phyloP scores from a whole-genome alignment of 805 yeast species.

The Ogataea parapolymorpha region DNA sequence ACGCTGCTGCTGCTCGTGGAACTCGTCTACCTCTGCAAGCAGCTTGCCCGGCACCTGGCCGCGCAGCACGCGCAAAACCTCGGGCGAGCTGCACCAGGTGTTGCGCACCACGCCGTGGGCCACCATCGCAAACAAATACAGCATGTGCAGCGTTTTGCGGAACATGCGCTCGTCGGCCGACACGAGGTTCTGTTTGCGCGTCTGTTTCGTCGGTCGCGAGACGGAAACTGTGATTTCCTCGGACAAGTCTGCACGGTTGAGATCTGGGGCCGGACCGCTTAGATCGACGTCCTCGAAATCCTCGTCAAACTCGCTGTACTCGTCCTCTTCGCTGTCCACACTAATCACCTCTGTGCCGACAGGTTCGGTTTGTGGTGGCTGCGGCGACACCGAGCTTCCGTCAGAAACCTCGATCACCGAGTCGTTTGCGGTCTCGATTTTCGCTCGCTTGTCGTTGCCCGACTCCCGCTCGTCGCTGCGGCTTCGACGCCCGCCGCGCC shows the following conservation, averaged over 20 bases:
- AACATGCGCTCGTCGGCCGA: slow-evolving; percentile 51
- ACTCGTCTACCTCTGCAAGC: slow-evolving; percentile 40
- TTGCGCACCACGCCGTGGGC: slow-evolving; percentile 69
- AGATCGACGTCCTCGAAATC: slow-evolving; percentile 38
- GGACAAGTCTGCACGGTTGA: background rate
- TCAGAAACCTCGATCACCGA: background rate
- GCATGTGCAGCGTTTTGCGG: slow-evolving; percentile 56
- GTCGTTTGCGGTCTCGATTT: background rate
- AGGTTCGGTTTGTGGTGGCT: background rate
- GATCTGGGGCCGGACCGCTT: slow-evolving; percentile 13
- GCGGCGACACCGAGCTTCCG: background rate
- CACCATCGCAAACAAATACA: slow-evolving; percentile 55
- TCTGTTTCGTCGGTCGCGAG: slow-evolving; percentile 18
- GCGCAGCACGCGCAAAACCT: slow-evolving; percentile 39
- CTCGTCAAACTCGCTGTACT: slow-evolving; percentile 20
- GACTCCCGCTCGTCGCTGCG: no score
- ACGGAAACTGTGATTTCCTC: slow-evolving; percentile 24
- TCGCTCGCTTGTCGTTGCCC: background rate
- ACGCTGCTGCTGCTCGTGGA: slow-evolving; percentile 19
- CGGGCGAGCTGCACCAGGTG: slow-evolving; percentile 61
- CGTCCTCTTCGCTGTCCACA: slow-evolving; percentile 16
- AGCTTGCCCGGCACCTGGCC: slow-evolving; percentile 46
- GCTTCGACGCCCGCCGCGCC: background rate
- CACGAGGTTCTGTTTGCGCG: slow-evolving; percentile 34
- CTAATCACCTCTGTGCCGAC: background rate